Conservation (phyloP, 2,329 filamentous ascomycete species). For the Microsporum canis region DNA sequence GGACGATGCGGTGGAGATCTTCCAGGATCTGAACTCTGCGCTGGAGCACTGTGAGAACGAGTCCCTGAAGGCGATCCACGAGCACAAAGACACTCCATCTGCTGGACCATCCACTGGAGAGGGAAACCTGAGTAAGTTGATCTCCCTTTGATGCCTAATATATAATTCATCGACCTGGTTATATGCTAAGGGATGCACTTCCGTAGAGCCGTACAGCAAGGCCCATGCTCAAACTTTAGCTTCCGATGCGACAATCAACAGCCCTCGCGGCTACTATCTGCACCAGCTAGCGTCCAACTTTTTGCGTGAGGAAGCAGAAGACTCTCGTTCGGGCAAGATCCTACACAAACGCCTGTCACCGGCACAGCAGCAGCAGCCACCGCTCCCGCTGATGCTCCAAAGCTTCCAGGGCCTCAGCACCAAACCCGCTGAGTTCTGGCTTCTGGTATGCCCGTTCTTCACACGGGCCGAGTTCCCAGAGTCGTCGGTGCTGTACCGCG, state of each 20-base stretch:
- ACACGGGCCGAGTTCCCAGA: conserved; percentile 52
- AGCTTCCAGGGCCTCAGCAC: conserved; percentile 83
- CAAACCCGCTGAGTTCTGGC: conserved; percentile 94
- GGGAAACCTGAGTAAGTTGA: conserved; percentile 7
- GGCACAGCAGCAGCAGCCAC: conserved; percentile 37
- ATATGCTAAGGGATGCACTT: not conserved
- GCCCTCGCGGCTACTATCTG: conserved; percentile 67
- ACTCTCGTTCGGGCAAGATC: conserved; percentile 24
- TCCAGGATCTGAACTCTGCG: conserved; percentile 83
- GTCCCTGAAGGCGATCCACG: conserved; percentile 69
- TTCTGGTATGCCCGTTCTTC: conserved; percentile 66
- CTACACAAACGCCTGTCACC: not conserved
- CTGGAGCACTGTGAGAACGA: conserved; percentile 93
- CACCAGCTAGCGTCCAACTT: conserved; percentile 67
- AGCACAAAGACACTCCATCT: conserved; percentile 45
- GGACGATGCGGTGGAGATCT: conserved; percentile 62
- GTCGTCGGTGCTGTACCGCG: conserved; percentile 64
- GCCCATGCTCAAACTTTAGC: not conserved
- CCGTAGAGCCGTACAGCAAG: not conserved
- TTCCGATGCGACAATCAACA: conserved; percentile 44
- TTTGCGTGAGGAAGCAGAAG: conserved; percentile 52
- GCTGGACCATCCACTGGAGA: conserved; percentile 10
- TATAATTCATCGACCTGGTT: not conserved
- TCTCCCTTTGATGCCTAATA: not conserved
- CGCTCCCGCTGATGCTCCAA: conserved; percentile 80